Evolutionary conservation across 2,329 filamentous ascomycete species (phyloP).

Genomic region (Anthostomella pinea): DNA sequence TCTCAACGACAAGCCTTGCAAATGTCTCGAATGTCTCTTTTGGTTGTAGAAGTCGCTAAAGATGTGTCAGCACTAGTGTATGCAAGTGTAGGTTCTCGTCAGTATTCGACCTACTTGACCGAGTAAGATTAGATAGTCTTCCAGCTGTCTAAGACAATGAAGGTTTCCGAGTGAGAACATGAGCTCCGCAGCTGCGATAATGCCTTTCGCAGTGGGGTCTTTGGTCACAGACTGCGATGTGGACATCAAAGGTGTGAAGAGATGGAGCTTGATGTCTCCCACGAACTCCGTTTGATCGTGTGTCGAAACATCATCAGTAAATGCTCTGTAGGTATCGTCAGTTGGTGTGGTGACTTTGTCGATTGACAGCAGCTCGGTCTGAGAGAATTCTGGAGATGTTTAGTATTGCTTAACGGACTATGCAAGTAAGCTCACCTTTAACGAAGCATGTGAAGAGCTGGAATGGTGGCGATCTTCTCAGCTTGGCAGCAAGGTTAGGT

Average conservation of each 20-base stretch:
- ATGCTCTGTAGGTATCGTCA: background rate
- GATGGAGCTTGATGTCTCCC: background rate
- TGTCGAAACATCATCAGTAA: background rate
- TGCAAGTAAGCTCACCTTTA: too few relatives aligned
- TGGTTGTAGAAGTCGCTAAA: background rate
- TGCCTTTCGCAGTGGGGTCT: constrained; percentile 3
- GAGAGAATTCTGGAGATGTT: background rate
- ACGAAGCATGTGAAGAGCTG: too few relatives aligned
- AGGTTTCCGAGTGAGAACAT: constrained; percentile 6
- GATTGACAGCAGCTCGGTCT: background rate
- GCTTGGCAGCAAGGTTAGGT: too few relatives aligned
- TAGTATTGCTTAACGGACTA: too few relatives aligned
- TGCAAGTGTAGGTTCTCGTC: background rate
- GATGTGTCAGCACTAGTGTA: background rate
- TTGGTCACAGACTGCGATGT: background rate
- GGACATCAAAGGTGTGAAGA: background rate
- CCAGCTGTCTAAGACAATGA: constrained; percentile 1
- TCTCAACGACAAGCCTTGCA: background rate
- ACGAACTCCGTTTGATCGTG: background rate
- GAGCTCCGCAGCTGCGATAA: background rate
- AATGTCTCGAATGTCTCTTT: background rate
- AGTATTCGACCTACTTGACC: constrained; percentile 2
- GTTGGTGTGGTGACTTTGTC: background rate
- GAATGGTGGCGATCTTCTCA: too few relatives aligned
- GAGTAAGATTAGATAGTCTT: constrained; percentile 4